These are phyloP conservation scores for Leishmania lainsoni DNA, from an alignment of 208 protist species.

Conservation along the genomic window DNA sequence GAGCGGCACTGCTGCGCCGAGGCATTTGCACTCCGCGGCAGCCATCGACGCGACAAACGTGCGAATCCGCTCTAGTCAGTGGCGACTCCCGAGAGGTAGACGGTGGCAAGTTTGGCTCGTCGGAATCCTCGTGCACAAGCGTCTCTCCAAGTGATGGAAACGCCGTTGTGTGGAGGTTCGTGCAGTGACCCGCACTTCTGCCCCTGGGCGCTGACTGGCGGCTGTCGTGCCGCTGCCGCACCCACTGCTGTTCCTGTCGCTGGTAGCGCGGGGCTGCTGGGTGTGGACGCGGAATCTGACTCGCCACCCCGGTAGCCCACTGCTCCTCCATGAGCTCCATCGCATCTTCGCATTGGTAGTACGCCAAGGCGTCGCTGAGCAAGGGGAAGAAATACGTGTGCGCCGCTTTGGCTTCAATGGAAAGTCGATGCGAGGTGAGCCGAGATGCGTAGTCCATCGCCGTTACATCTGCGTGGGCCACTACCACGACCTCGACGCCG, in stretches of 20 bases:
- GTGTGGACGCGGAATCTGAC: slow-evolving; percentile 26
- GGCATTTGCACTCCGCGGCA: not conserved
- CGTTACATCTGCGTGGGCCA: slow-evolving; percentile 65
- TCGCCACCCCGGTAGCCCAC: slow-evolving; percentile 33
- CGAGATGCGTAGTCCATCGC: slow-evolving; percentile 71
- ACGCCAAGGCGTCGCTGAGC: slow-evolving; percentile 39
- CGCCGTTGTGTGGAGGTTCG: not conserved
- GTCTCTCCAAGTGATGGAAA: not conserved
- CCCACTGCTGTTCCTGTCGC: too few relatives aligned
- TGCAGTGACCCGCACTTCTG: not conserved
- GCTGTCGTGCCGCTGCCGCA: not conserved
- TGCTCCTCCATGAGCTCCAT: slow-evolving; percentile 47
- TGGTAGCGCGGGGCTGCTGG: not conserved
- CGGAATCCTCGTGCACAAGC: not conserved
- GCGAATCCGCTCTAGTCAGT: not conserved
- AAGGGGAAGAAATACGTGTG: slow-evolving; percentile 65
- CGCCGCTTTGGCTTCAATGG: slow-evolving; percentile 62
- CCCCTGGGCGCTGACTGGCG: not conserved
- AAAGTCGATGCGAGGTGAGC: slow-evolving; percentile 62
- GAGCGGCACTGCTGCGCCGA: not conserved
- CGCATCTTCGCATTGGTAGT: slow-evolving; percentile 61
- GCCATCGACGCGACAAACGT: not conserved
- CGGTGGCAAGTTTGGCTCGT: not conserved
- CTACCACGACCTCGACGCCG: slow-evolving; percentile 71
- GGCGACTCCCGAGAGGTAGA: not conserved